Evolutionary conservation across 169 alveolate genomes (phyloP).

Genomic region (Neospora caninum): DNA sequence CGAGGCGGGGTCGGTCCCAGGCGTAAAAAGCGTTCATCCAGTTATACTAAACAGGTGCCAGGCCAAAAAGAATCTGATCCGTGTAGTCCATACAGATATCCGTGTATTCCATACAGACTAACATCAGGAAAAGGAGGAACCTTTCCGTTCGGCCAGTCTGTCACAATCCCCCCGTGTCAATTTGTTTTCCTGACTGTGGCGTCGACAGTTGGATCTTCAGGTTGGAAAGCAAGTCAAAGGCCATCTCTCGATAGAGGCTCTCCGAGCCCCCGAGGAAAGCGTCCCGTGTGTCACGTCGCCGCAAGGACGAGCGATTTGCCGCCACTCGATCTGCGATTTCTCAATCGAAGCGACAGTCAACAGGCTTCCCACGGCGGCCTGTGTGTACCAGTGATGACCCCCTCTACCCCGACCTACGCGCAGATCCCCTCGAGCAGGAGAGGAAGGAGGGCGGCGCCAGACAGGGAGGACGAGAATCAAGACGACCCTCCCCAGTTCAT

Average conservation of each 20-base stretch:
- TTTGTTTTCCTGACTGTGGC: too few relatives aligned
- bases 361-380: neutral
- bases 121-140: too few relatives aligned
- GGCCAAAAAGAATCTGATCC: too few relatives aligned
- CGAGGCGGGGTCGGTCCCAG: too few relatives aligned
- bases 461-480: neutral
- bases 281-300: neutral
- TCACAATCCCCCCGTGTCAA: too few relatives aligned
- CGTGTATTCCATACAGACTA: too few relatives aligned
- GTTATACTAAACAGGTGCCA: too few relatives aligned
- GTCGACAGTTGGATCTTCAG: too few relatives aligned
- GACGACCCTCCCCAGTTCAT: constrained; percentile 34
- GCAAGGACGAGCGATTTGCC: neutral
- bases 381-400: neutral
- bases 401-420: constrained; percentile 19
- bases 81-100: too few relatives aligned
- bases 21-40: too few relatives aligned
- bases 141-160: too few relatives aligned
- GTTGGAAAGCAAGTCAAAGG: too few relatives aligned
- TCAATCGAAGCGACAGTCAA: neutral
- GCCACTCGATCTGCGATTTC: neutral
- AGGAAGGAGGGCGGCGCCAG: neutral
- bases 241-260: neutral
- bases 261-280: neutral
- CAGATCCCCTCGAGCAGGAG: neutral